Percentiles rank a stretch among this genome's conserved stretches.
These are phyloP conservation scores for Saposhnikovia divaricata DNA, from an alignment of 129 eudicot species.

Conservation along the genomic window DNA sequence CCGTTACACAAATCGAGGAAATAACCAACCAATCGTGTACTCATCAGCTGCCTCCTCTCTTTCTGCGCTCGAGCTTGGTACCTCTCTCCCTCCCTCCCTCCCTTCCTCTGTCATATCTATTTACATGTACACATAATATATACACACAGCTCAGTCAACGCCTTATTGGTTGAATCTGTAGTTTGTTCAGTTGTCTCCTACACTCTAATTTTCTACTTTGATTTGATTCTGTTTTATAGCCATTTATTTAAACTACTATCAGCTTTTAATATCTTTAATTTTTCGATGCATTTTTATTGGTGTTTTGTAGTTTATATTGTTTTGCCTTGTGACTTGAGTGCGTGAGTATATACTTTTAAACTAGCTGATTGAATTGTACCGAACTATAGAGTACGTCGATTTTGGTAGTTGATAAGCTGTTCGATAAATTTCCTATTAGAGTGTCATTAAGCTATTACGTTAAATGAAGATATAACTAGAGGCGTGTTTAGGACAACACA, in stretches of 20 bases:
- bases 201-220: neutral
- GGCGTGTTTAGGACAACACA: neutral
- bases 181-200: neutral
- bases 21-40: neutral
- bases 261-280: neutral
- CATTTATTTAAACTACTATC: neutral
- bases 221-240: neutral
- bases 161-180: neutral
- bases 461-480: neutral
- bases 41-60: neutral
- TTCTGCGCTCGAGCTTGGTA: neutral
- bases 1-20: neutral
- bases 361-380: neutral
- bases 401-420: neutral
- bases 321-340: neutral
- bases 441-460: neutral
- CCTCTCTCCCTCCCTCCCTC: neutral
- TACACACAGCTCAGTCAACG: neutral
- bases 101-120: neutral
- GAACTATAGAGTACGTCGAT: too few relatives aligned
- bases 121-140: neutral
- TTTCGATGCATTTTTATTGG: neutral
- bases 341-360: neutral
- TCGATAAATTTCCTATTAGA: neutral
- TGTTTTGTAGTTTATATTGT: neutral